Evolutionary conservation across 768 basidiomycete species (phyloP), one percentile per base, ranked within the genome.

Genomic region (Mycena rosella): DNA sequence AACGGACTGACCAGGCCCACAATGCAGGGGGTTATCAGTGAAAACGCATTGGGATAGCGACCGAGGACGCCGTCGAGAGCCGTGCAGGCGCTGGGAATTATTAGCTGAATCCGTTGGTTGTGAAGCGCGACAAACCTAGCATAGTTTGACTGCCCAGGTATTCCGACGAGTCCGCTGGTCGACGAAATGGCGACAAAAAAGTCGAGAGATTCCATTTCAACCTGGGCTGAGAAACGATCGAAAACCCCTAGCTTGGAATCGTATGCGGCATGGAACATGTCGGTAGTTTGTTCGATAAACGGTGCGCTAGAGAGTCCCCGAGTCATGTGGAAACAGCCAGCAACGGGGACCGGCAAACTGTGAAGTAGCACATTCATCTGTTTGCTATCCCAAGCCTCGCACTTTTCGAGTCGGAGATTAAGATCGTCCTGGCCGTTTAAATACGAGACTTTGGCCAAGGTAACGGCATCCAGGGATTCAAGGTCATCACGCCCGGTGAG

Each of bases 41-140:
- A 60, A 61, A 67, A 67, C 30, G 65, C 65, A 42, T 67, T 67
- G 20, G 59, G 59, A 51, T 67, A 60, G 22, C 38, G 58, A 38
- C 53, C 18, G n/a, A 67, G 13, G 24, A 34, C 47, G 18, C 65
- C 65, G 36, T 60, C 59, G n/a, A 67, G 59, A 38, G 65, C 58
- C 18, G 59, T 67, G 45, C 59, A 67, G 20, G 65, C 65, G 42
- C 65, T 67, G 15, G 13, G 14, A 36, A 18, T 22, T 32, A 20
- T 38, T 38, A 38, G 14, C 38, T 3, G 32, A 48, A 30, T 27
- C 22, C 49, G 53, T 42, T 24, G 45, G 40, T 48, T 24, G n/a
- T 10, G 27, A 13, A 17, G 40, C 24, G 22, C 18, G 27, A 52
- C 55, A 38, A 13, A 67, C 65, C 58, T 67, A 6, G 65, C 59